Conservation (phyloP, 495 filamentous ascomycete species). For the Daldinia caldariorum region DNA sequence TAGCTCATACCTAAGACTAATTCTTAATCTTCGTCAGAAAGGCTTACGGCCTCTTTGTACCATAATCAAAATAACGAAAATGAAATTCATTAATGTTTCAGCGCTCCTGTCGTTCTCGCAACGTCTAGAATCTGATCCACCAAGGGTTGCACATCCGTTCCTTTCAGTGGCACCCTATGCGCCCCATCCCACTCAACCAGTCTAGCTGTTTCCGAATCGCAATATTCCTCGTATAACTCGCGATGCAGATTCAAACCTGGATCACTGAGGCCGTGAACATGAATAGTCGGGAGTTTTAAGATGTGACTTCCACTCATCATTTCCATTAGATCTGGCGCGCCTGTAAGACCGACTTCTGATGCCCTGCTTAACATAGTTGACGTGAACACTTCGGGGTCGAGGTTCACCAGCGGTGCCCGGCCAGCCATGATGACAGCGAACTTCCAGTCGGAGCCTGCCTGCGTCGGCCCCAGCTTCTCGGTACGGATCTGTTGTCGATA, state of each 20-base stretch:
- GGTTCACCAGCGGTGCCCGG: conserved; percentile 61
- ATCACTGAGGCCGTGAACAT: conserved; percentile 70
- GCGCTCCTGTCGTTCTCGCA: conserved; percentile 49
- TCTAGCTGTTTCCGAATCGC: conserved; percentile 52
- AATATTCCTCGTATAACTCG: conserved; percentile 61
- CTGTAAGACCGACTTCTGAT: conserved; percentile 34
- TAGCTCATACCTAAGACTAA: not conserved
- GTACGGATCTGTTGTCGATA: conserved; percentile 47
- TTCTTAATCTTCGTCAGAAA: not conserved
- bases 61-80: not conserved
- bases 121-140: conserved; percentile 57
- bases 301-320: conserved; percentile 40
- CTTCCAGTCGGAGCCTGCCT: conserved; percentile 40
- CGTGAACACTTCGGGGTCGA: conserved; percentile 49
- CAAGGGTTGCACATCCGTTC: conserved; percentile 61
- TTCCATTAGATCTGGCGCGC: conserved; percentile 42
- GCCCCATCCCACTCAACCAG: conserved; percentile 70
- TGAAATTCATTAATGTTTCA: conserved; percentile 7
- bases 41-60: not conserved
- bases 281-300: conserved; percentile 64
- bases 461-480: conserved; percentile 11
- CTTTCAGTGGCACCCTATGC: conserved; percentile 68
- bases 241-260: conserved; percentile 62
- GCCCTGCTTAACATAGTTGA: conserved; percentile 39
- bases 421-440: conserved; percentile 66